phyloP scores from a whole-genome alignment of 768 basidiomycete species.

The Psilocybe subaeruginosa region DNA sequence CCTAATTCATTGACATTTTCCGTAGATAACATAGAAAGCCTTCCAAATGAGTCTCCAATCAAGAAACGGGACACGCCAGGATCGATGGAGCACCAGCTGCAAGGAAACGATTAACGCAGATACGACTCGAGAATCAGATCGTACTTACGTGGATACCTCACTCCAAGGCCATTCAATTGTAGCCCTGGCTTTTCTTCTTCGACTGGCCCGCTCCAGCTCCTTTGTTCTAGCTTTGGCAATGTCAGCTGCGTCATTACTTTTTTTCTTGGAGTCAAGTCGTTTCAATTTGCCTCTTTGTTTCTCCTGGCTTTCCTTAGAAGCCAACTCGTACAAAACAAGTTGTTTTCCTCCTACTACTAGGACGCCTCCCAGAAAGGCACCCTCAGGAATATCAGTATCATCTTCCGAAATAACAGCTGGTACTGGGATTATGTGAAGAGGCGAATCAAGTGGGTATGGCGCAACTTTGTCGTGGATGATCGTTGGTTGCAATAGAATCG shows the following conservation, averaged over 20 bases:
- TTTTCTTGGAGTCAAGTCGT: slow-evolving; percentile 53
- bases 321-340: slow-evolving; percentile 63
- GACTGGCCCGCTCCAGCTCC: slow-evolving; percentile 56
- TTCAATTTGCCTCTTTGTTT: slow-evolving; percentile 60
- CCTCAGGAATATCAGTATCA: slow-evolving; percentile 32
- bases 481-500: slow-evolving; percentile 53
- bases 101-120: background rate
- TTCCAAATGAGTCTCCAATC: slow-evolving; percentile 73
- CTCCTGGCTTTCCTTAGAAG: slow-evolving; percentile 46
- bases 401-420: slow-evolving; percentile 30
- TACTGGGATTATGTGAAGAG: slow-evolving; percentile 45
- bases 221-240: slow-evolving; percentile 52
- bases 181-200: slow-evolving; percentile 56
- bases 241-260: slow-evolving; percentile 44
- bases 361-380: slow-evolving; percentile 61
- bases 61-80: slow-evolving; percentile 50
- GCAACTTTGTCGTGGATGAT: slow-evolving; percentile 53
- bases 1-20: slow-evolving; percentile 43
- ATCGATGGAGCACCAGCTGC: slow-evolving; percentile 57
- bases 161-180: slow-evolving; percentile 78
- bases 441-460: slow-evolving; percentile 40
- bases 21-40: slow-evolving; percentile 66
- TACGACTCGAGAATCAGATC: background rate
- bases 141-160: slow-evolving; percentile 67
- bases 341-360: slow-evolving; percentile 71